Evolutionary conservation across 805 yeast species (phyloP).

Genomic region (Candida ovalis): DNA sequence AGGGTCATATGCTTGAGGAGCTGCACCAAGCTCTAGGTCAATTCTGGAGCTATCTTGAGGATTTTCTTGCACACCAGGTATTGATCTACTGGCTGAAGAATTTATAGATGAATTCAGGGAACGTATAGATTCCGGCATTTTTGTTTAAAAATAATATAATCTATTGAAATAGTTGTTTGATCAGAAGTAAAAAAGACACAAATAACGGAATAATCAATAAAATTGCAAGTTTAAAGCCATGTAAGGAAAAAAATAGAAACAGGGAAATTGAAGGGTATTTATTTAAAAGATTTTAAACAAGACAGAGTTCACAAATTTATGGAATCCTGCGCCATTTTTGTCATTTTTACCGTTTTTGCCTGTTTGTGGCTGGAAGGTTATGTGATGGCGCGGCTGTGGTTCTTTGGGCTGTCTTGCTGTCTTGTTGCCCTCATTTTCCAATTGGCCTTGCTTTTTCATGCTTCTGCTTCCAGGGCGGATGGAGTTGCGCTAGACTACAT

Average conservation of each 20-base stretch:
- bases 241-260: background rate
- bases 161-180: background rate
- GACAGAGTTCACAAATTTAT: background rate
- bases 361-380: background rate
- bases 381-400: background rate
- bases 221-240: background rate
- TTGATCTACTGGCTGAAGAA: background rate
- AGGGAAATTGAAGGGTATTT: background rate
- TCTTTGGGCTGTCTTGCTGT: background rate
- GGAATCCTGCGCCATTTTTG: background rate
- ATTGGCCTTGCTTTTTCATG: too few species aligned
- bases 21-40: conserved; percentile 16
- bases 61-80: background rate
- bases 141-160: background rate
- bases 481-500: too few species aligned
- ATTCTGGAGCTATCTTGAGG: background rate
- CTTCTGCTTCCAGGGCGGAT: too few species aligned
- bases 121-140: background rate
- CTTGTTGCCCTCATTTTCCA: too few species aligned
- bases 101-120: background rate
- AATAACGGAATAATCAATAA: background rate
- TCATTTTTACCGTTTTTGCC: background rate
- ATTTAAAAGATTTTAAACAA: background rate
- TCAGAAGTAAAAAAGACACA: background rate
- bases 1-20: conserved; percentile 40